Conservation (phyloP, 1,284 basidiomycete species). For the Laetiporus sulphureus region DNA sequence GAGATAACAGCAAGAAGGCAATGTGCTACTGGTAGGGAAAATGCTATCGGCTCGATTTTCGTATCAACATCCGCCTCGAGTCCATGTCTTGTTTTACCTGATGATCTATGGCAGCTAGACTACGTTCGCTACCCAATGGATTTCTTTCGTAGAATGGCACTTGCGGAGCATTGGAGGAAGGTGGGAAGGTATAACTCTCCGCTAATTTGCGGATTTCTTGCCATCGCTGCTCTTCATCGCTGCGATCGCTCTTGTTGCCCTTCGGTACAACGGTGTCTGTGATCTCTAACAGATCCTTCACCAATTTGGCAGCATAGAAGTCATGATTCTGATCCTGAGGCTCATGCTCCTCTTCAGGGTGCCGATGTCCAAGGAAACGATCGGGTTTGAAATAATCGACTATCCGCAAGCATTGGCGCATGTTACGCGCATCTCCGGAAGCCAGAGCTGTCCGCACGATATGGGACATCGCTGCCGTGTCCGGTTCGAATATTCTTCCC, state of each 20-base stretch:
- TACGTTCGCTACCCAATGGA: conserved; percentile 14
- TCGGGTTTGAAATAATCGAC: conserved; percentile 28
- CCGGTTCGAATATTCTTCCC: conserved; percentile 37
- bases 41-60: too few relatives aligned
- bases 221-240: conserved; percentile 14
- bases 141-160: conserved; percentile 17
- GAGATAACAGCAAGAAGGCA: too few relatives aligned
- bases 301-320: conserved; percentile 19
- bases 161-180: conserved; percentile 4
- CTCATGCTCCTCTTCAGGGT: not conserved
- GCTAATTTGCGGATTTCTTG: conserved; percentile 14
- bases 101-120: conserved; percentile 15
- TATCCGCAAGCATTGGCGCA: conserved; percentile 55
- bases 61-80: too few relatives aligned
- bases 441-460: conserved; percentile 48
- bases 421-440: conserved; percentile 38
- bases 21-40: too few relatives aligned
- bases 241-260: conserved; percentile 3
- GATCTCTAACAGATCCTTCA: conserved; percentile 15
- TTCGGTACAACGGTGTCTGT: conserved; percentile 15
- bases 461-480: conserved; percentile 41
- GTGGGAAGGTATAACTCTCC: conserved; percentile 9
- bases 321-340: conserved; percentile 3
- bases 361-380: too few relatives aligned
- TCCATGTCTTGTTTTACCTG: not conserved